Evolutionary conservation across 2,329 filamentous ascomycete genomes (phyloP), one percentile per base, ranked within the genome.

Genomic region (Penicillium sp.): DNA sequence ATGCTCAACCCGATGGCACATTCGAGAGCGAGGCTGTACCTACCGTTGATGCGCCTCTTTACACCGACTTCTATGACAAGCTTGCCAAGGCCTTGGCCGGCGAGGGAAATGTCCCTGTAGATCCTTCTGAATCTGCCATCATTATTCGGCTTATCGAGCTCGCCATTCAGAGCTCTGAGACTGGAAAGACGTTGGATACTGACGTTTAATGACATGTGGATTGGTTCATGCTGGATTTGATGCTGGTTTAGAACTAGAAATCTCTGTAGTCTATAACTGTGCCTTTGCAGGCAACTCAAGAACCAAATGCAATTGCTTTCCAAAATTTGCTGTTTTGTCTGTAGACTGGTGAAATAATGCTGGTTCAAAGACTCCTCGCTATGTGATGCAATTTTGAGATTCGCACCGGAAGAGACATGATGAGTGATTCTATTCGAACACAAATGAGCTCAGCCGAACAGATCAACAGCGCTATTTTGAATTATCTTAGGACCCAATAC

Each of bases 401-500:
- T 4, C 13, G 11, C 13, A 36, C 13, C n/a, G 9, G 34, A n/a
- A 36, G 34, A n/a, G 10, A 7, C 14, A 36, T 1, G 14, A n/a
- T 7, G n/a, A n/a, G 13, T n/a, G 13, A 16, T 34, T 27, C 13
- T 10, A 22, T 27, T 21, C 3, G 3, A 6, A 29, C 9, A 16
- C 6, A 18, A 8, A 34, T 34, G 11, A 46, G 11, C n/a, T 62
- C 50, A 73, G 47, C 71, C 70, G 50, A 77, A 73, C 39, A 76
- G 50, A 10, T 75, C 72, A 27, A 75, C 73, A 0, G 71, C 74
- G 32, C 72, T 74, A 31, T 75, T 61, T 43, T 70, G 60, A 8
- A 78, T 69, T 13, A 79, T 62, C n/a, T 71, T 67, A 16, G 73
- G 73, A 1, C 78, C 78, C 44, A 80, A 60, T 8, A 66, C 70